phyloP scores from a whole-genome alignment of 2,329 filamentous ascomycete genomes.

The Acarospora socialis region DNA sequence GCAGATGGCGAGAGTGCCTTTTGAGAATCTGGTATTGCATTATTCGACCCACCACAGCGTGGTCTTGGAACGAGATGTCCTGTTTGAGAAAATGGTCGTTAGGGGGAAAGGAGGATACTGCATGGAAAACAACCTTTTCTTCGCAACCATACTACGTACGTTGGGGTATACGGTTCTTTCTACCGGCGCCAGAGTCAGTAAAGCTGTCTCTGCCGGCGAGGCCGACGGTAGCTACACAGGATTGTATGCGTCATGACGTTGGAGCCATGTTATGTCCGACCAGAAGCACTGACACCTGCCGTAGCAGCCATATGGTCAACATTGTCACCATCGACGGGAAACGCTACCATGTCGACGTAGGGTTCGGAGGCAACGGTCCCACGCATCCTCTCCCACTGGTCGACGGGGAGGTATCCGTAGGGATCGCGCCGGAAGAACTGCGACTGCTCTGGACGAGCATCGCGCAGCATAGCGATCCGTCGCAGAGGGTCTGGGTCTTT shows the following conservation, averaged over 20 bases:
- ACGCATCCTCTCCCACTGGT: conserved; percentile 43
- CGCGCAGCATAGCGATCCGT: conserved; percentile 28
- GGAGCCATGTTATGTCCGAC: too few species aligned
- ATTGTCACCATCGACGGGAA: conserved; percentile 41
- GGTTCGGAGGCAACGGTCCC: conserved; percentile 49
- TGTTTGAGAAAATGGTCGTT: conserved; percentile 40
- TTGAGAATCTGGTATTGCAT: conserved; percentile 44
- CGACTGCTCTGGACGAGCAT: conserved; percentile 39
- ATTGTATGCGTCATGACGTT: too few species aligned
- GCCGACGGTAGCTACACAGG: too few species aligned
- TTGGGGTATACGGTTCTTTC: conserved; percentile 41
- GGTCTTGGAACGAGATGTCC: conserved; percentile 32
- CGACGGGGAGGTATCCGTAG: conserved; percentile 28
- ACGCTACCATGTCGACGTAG: conserved; percentile 44
- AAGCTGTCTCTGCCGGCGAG: too few species aligned
- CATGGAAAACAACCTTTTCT: conserved; percentile 45
- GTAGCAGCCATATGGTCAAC: conserved; percentile 45
- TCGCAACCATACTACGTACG: conserved; percentile 36
- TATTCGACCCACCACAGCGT: conserved; percentile 36
- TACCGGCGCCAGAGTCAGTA: conserved; percentile 37
- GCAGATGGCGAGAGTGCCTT: conserved; percentile 37
- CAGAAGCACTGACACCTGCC: too few species aligned
- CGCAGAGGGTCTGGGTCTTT: conserved; percentile 46
- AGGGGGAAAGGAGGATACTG: conserved; percentile 43
- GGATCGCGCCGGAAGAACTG: conserved; percentile 42